Base-by-base conservation (phyloP, 768 basidiomycete species). In the Gymnopilus dilepis region DNA sequence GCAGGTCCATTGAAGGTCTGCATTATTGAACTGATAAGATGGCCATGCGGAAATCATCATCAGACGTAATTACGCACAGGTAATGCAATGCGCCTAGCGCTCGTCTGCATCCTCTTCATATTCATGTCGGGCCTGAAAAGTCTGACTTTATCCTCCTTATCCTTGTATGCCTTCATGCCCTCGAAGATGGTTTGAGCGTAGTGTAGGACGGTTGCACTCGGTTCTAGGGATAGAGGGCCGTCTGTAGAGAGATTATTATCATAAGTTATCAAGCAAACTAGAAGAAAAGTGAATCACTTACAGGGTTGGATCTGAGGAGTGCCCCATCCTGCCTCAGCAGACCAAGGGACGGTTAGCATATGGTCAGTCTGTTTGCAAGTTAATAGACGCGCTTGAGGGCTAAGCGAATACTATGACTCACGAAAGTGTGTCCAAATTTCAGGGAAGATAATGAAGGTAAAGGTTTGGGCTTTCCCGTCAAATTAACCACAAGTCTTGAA, bases 51-150 rank as follows among this genome's bases (percentile, higher is more conserved):
- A n/a, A n/a, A n/a, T n/a, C n/a, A n/a, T n/a, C n/a, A n/a, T n/a
- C n/a, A n/a, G 33, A 31, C 24, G 11, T 17, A 54, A 43, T 22
- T 21, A 75, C 86, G 59, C 62, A 91, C 91, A 9, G 92, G 92
- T 48, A 94, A 73, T 19, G 90, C 92, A 56, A 94, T 80, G 41
- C 96, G 86, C 24, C 76, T 66, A 13, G 96, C 95, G 69, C 90
- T 93, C 47, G 66, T 84, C 77, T 94, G 94, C 95, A 99, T 95
- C 26, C 96, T 88, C 70, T 88, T 88, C 95, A 98, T 97, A 78
- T 98, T 97, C 92, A 94, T 93, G 76, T 97, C 94, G 2, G 96
- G 97, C 45, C 96, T 82, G 83, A 98, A 98, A 65, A 98, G 77
- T 17, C 90, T 86, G 21, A 95, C 86, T 26, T 83, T 86, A 34